phyloP scores from a whole-genome alignment of 495 filamentous ascomycete species.

The Penicillium verhagenii region DNA sequence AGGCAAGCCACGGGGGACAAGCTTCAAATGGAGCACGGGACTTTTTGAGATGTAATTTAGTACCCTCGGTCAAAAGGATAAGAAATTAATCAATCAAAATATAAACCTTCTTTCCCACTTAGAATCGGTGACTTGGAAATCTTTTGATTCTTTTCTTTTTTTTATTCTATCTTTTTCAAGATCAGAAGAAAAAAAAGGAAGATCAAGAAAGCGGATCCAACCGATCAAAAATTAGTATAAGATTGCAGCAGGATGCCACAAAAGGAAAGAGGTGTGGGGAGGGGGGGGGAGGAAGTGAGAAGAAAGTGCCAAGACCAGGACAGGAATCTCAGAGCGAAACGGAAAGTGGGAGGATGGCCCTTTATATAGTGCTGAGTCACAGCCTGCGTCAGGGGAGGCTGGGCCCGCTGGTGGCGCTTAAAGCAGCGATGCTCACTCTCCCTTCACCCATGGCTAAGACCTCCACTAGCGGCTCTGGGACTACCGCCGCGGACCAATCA shows the following conservation, averaged over 20 bases:
- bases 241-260: slow-evolving; percentile 8
- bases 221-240: slow-evolving; percentile 22
- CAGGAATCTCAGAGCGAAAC: slow-evolving; percentile 30
- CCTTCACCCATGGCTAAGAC: slow-evolving; percentile 34
- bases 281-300: slow-evolving; percentile 25
- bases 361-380: slow-evolving; percentile 51
- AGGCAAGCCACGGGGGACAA: slow-evolving; percentile 21
- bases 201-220: too few species aligned
- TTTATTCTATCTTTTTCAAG: background rate
- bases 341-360: slow-evolving; percentile 46
- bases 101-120: slow-evolving; percentile 13
- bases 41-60: background rate
- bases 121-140: slow-evolving; percentile 7
- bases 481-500: slow-evolving; percentile 16
- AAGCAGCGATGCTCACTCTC: slow-evolving; percentile 36
- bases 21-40: slow-evolving; percentile 17
- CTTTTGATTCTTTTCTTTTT: background rate
- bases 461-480: slow-evolving; percentile 27
- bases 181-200: slow-evolving; percentile 14
- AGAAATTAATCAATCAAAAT: slow-evolving; percentile 4
- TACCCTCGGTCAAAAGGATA: slow-evolving; percentile 19
- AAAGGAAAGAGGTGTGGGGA: slow-evolving; percentile 19
- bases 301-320: slow-evolving; percentile 50
- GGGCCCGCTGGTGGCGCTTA: slow-evolving; percentile 42
- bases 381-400: slow-evolving; percentile 40